Evolutionary conservation across 148 eudicot species (phyloP).

Genomic region (Nepenthes mirabilis): DNA sequence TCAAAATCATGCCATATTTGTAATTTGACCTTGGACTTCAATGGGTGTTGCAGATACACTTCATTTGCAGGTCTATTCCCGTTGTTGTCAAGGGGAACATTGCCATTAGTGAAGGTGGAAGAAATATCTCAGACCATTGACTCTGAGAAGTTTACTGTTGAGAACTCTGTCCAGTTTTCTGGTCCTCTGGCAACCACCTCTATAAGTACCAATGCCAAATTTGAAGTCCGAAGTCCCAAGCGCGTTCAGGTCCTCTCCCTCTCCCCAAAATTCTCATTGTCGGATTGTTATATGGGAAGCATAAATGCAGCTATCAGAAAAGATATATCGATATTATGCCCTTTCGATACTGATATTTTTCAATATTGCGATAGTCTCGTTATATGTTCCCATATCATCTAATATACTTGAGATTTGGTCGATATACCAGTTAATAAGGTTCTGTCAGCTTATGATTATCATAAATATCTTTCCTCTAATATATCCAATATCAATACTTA

Average conservation of each 20-base stretch:
- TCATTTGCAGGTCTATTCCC: slow-evolving; percentile 75
- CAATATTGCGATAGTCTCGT: too few species aligned
- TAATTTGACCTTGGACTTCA: not conserved
- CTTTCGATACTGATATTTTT: too few species aligned
- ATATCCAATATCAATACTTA: too few species aligned
- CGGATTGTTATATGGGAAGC: too few species aligned
- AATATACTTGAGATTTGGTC: too few species aligned
- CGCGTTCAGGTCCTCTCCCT: slow-evolving; percentile 54
- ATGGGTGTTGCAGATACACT: slow-evolving; percentile 52
- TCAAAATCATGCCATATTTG: too few species aligned
- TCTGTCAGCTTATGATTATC: too few species aligned
- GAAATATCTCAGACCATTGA: slow-evolving; percentile 92
- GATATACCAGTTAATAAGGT: too few species aligned
- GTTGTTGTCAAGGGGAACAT: slow-evolving; percentile 43
- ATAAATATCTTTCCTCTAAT: too few species aligned
- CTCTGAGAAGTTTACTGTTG: slow-evolving; percentile 63
- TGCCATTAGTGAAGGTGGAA: slow-evolving; percentile 61
- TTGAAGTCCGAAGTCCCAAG: slow-evolving; percentile 90
- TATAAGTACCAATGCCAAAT: slow-evolving; percentile 72
- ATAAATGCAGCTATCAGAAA: too few species aligned
- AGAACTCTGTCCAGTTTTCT: slow-evolving; percentile 66
- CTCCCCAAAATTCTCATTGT: not conserved
- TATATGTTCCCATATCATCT: too few species aligned
- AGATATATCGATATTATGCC: too few species aligned
- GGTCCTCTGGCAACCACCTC: slow-evolving; percentile 81